These are phyloP conservation scores for Mucor sp. DNA, from an alignment of 371 early-diverging fungal species.

Conservation along the genomic window DNA sequence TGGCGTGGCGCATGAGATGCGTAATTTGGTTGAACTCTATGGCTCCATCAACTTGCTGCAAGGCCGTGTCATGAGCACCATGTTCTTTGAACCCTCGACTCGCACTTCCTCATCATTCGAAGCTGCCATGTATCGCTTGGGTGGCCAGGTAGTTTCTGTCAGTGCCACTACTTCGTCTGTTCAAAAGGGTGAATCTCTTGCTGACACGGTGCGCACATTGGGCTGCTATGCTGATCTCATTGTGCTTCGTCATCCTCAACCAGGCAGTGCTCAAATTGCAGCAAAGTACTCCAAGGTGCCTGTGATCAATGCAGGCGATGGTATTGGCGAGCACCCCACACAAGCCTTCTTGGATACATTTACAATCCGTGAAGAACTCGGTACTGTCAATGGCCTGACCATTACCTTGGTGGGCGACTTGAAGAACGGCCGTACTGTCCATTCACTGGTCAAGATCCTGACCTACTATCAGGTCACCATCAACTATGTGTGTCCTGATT, in stretches of 20 bases:
- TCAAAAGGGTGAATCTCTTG: slow-evolving; percentile 93
- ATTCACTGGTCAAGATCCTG: slow-evolving; percentile 89
- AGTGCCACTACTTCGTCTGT: slow-evolving; percentile 85
- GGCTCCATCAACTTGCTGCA: slow-evolving; percentile 81
- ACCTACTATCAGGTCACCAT: slow-evolving; percentile 92
- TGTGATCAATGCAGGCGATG: slow-evolving; percentile 96
- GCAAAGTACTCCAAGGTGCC: slow-evolving; percentile 91
- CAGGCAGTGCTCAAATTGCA: slow-evolving; percentile 81
- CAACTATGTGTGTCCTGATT: slow-evolving; percentile 89
- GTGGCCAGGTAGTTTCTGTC: slow-evolving; percentile 87
- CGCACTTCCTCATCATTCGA: slow-evolving; percentile 93
- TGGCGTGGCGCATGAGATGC: slow-evolving; percentile 96
- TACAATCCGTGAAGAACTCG: slow-evolving; percentile 91
- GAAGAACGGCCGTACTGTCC: slow-evolving; percentile 97
- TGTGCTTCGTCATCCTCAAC: slow-evolving; percentile 92
- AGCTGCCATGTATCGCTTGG: slow-evolving; percentile 93
- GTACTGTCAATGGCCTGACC: slow-evolving; percentile 96
- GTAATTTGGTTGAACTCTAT: slow-evolving; percentile 86
- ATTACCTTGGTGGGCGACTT: slow-evolving; percentile 96
- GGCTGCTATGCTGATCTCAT: slow-evolving; percentile 91
- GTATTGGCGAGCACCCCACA: slow-evolving; percentile 97
- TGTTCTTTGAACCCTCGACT: slow-evolving; percentile 97
- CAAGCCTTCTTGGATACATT: slow-evolving; percentile 97
- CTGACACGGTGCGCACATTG: slow-evolving; percentile 95
- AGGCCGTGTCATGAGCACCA: slow-evolving; percentile 91